Evolutionary conservation across 2,329 filamentous ascomycete genomes (phyloP), one percentile per base, ranked within the genome.

Genomic region (Colletotrichum sansevieriae): DNA sequence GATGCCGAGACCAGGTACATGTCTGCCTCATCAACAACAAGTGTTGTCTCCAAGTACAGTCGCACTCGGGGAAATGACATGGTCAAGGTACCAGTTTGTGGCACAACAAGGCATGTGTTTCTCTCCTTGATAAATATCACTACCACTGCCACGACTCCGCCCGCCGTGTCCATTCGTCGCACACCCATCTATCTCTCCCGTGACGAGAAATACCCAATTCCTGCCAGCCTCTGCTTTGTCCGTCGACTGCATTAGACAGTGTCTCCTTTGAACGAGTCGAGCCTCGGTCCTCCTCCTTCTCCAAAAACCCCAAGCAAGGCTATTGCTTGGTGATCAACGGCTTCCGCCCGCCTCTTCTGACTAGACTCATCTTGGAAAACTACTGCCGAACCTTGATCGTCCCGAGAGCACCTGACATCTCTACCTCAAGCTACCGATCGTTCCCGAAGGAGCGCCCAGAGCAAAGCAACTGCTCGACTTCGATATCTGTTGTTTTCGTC

Each of bases 401-500:
- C 29, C 54, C 62, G 55, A 59, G 62, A 54, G 55, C 65, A 68
- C 65, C 65, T 65, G 65, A 68, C 65, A 56, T 68, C 54, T 56
- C 25, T 35, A 46, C 12, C 13, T 41, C 29, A 52, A 58, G 29
- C 61, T 59, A 58, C 46, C 65, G 37, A 54, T 46, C 47, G 55
- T 49, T 54, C 54, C 65, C 52, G 63, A 65, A 55, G 49, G 39
- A 65, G 29, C 56, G 33, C 29, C 59, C 46, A 54, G 46, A 59
- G 46, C 18, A 35, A 18, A 60, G 13, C n/a, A 54, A 58, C 5
- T 15, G 13, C 29, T 64, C 15, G 37, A 43, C 12, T 52, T 43
- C 25, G 29, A 47, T 11, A 43, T 22, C 57, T 20, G 20, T 12
- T 15, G 12, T 43, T 22, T 37, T 41, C 56, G 46, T 64, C 65